Conservation (phyloP, 306 rosid genomes). For the Elaeagnus macrophylla region DNA sequence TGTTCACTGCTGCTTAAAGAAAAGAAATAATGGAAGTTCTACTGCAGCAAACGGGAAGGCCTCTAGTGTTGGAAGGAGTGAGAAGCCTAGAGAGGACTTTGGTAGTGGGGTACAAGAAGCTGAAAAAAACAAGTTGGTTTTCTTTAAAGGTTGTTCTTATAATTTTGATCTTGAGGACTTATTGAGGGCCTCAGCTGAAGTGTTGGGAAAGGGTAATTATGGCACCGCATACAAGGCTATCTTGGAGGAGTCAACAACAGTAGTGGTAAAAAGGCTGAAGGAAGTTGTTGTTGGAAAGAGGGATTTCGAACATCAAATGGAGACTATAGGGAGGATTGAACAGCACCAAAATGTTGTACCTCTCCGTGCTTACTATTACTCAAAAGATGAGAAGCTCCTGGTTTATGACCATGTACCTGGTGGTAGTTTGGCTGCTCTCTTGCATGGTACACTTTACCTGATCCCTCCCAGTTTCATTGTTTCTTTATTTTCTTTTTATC, state of each 20-base stretch:
- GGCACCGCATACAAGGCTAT: constrained; percentile 39
- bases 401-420: constrained; percentile 22
- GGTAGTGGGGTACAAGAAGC: constrained; percentile 41
- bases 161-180: constrained; percentile 33
- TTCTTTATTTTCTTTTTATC: too few relatives aligned
- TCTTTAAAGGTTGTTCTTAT: constrained; percentile 27
- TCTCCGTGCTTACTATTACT: constrained; percentile 34
- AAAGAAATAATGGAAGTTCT: constrained; percentile 14
- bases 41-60: constrained; percentile 18
- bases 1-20: constrained; percentile 22
- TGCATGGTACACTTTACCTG: constrained; percentile 23
- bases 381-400: constrained; percentile 33
- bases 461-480: neutral
- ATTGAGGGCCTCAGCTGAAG: constrained; percentile 34
- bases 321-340: constrained; percentile 27
- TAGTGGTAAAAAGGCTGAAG: constrained; percentile 32
- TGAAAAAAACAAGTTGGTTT: constrained; percentile 34
- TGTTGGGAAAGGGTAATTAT: constrained; percentile 32
- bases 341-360: constrained; percentile 29
- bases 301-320: constrained; percentile 36
- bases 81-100: constrained; percentile 31
- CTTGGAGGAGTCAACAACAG: constrained; percentile 33
- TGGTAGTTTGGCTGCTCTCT: constrained; percentile 29
- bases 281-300: constrained; percentile 30
- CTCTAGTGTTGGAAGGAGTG: constrained; percentile 9